These are phyloP conservation scores for Saturnispora sekii DNA, from an alignment of 805 yeast species.

Conservation along the genomic window DNA sequence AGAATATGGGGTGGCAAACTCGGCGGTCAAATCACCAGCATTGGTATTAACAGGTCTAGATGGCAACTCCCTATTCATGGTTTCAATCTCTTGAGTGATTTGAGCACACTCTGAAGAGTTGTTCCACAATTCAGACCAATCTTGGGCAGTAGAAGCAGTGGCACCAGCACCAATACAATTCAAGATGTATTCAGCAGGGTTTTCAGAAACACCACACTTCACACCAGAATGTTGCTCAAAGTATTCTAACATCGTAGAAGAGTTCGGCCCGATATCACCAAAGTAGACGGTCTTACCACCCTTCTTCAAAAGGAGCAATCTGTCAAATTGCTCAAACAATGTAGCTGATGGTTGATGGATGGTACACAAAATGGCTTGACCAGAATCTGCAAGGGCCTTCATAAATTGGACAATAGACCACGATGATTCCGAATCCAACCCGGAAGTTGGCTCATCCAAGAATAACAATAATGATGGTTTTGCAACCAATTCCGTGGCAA, in stretches of 20 bases:
- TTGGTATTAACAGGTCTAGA: constrained; percentile 17
- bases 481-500: constrained; percentile 46
- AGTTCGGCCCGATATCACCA: constrained; percentile 43
- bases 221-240: constrained; percentile 53
- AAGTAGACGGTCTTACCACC: constrained; percentile 48
- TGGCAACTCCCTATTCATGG: constrained; percentile 22
- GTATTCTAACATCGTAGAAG: constrained; percentile 33
- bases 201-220: constrained; percentile 48
- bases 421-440: constrained; percentile 47
- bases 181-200: constrained; percentile 70
- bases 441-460: constrained; percentile 53
- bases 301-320: constrained; percentile 30
- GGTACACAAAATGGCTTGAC: constrained; percentile 50
- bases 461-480: constrained; percentile 43
- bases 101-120: constrained; percentile 26
- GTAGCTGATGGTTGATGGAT: constrained; percentile 44
- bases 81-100: constrained; percentile 26
- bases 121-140: constrained; percentile 61
- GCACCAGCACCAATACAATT: constrained; percentile 79
- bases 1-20: constrained; percentile 39
- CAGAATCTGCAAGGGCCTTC: constrained; percentile 39
- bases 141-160: constrained; percentile 47
- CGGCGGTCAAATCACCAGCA: constrained; percentile 23
- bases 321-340: constrained; percentile 34
- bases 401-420: constrained; percentile 48